Percentiles rank a stretch among this genome's conserved stretches.
Conservation (phyloP, 345 rosid species). For the Citrus sinensis region DNA sequence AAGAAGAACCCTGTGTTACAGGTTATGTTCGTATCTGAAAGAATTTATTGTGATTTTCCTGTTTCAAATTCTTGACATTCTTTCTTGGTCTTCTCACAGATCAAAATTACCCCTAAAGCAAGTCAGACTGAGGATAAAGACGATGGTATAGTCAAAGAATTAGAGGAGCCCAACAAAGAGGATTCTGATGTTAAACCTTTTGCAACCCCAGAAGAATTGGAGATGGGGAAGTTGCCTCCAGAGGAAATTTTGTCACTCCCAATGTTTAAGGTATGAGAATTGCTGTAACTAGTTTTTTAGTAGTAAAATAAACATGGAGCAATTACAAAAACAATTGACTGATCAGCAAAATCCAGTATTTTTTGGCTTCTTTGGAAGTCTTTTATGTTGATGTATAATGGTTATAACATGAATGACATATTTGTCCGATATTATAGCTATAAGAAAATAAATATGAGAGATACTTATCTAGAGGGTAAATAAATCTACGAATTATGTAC, state of each 20-base stretch:
- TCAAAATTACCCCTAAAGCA: constrained; percentile 69
- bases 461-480: not conserved
- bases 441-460: not conserved
- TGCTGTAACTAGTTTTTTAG: constrained; percentile 11
- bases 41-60: not conserved
- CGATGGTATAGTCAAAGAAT: constrained; percentile 30
- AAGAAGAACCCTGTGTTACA: constrained; percentile 81
- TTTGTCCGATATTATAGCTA: not conserved
- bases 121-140: constrained; percentile 49
- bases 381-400: not conserved
- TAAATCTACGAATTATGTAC: no score
- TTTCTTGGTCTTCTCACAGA: constrained; percentile 39
- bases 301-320: not conserved
- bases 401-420: not conserved
- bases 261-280: constrained; percentile 67
- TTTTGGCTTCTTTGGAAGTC: not conserved
- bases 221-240: constrained; percentile 70
- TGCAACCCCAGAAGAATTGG: constrained; percentile 61
- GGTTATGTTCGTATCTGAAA: constrained; percentile 36
- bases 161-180: constrained; percentile 41
- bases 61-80: constrained; percentile 5
- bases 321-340: not conserved
- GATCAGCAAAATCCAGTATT: not conserved
- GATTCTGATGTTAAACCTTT: constrained; percentile 35
- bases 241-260: constrained; percentile 91